Evolutionary conservation across 345 rosid species (phyloP).

Genomic region (Gossypium australe): DNA sequence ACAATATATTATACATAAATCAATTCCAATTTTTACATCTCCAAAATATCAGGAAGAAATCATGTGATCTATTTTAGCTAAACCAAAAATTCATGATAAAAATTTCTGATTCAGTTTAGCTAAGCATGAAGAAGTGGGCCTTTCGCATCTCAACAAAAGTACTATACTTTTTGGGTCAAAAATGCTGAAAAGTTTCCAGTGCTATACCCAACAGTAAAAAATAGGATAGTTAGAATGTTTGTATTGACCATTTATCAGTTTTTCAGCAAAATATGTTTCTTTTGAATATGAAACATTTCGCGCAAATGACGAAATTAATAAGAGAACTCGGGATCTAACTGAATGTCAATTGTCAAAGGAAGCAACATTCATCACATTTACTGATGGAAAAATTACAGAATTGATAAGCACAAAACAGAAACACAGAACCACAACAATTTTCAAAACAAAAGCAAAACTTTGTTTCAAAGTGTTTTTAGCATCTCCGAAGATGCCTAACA

Average conservation of each 20-base stretch:
- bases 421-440: neutral
- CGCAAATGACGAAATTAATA: neutral
- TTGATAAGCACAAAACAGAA: neutral
- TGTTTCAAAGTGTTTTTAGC: constrained; percentile 13
- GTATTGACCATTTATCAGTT: neutral
- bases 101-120: no score
- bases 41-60: no score
- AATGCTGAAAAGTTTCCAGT: no score
- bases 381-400: neutral
- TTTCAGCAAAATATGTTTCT: neutral
- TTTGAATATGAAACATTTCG: neutral
- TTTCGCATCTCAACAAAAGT: no score
- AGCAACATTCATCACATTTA: neutral
- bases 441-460: neutral
- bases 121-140: no score
- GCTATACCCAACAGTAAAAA: no score
- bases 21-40: no score
- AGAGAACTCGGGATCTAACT: neutral
- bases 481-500: constrained; percentile 3
- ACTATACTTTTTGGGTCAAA: no score
- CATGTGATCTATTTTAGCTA: no score
- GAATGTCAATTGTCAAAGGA: constrained; percentile 3
- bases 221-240: no score
- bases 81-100: no score
- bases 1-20: no score